Percentiles rank a stretch among this genome's conserved stretches.
phyloP scores from a whole-genome alignment of 2,329 filamentous ascomycete species.

The Trichoderma sp. region DNA sequence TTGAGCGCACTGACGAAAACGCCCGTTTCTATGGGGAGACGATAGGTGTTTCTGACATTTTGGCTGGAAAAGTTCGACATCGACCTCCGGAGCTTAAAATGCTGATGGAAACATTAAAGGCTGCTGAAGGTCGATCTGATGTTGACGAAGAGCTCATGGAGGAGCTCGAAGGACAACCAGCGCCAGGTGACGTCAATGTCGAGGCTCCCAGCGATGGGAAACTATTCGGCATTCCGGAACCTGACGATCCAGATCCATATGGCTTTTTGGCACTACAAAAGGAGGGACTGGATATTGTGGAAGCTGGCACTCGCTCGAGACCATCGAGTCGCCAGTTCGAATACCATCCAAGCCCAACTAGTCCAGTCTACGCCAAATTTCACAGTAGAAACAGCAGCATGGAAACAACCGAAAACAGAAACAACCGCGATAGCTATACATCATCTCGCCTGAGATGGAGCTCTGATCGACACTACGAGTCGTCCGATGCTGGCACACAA shows the following conservation, averaged over 20 bases:
- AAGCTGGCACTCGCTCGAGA: conserved; percentile 35
- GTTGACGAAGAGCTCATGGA: conserved; percentile 30
- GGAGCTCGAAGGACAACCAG: conserved; percentile 24
- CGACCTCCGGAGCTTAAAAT: conserved; percentile 40
- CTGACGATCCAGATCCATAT: conserved; percentile 38
- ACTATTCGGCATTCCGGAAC: conserved; percentile 39
- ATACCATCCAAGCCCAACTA: conserved; percentile 36
- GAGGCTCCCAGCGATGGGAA: conserved; percentile 28
- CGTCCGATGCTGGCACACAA: conserved; percentile 30
- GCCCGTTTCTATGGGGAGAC: conserved; percentile 69
- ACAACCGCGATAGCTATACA: conserved; percentile 24
- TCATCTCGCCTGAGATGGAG: conserved; percentile 22
- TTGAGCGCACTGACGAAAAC: conserved; percentile 75
- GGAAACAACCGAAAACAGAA: conserved; percentile 22
- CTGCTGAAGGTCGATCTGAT: conserved; percentile 35
- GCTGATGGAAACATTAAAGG: conserved; percentile 40
- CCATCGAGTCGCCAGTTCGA: conserved; percentile 37
- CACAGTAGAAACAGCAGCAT: conserved; percentile 29
- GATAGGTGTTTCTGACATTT: conserved; percentile 30
- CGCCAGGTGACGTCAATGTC: conserved; percentile 36
- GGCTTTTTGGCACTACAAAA: conserved; percentile 37
- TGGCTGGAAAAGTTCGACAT: conserved; percentile 36
- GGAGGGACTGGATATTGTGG: conserved; percentile 37
- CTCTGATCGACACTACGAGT: conserved; percentile 22
- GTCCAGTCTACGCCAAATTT: conserved; percentile 37